phyloP scores from a whole-genome alignment of 306 rosid species.

The Erythrophleum fordii region DNA sequence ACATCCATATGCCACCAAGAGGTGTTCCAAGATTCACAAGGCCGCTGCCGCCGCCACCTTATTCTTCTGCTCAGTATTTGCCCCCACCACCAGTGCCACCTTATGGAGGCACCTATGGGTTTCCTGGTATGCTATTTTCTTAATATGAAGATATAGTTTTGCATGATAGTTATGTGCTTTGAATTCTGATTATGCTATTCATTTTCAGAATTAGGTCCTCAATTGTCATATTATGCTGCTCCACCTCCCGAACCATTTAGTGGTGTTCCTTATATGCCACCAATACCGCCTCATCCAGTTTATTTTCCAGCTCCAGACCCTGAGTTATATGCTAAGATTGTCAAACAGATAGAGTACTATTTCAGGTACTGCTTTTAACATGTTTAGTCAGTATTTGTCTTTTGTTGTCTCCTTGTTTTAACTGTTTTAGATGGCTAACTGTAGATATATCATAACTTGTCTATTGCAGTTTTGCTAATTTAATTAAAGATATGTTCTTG shows the following conservation, averaged over 20 bases:
- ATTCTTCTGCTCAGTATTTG: not conserved
- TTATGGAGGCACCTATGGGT: conserved; percentile 55
- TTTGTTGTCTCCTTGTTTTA: conserved; percentile 9
- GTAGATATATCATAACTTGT: conserved; percentile 27
- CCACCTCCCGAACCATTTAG: conserved; percentile 56
- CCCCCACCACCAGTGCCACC: conserved; percentile 49
- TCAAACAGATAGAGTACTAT: conserved; percentile 83
- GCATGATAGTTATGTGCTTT: conserved; percentile 25
- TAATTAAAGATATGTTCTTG: conserved; percentile 78
- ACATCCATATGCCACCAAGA: conserved; percentile 57
- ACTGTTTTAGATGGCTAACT: conserved; percentile 37
- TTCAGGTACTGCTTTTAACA: conserved; percentile 67
- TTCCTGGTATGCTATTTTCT: conserved; percentile 60
- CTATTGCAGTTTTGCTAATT: conserved; percentile 76
- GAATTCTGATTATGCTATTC: conserved; percentile 15
- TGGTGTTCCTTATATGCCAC: conserved; percentile 59
- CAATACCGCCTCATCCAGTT: conserved; percentile 51
- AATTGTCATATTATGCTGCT: conserved; percentile 54
- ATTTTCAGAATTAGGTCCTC: conserved; percentile 57
- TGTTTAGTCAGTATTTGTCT: not conserved
- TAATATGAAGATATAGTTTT: not conserved
- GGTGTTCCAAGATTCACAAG: conserved; percentile 57
- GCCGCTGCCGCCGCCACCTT: conserved; percentile 46
- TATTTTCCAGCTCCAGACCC: conserved; percentile 56
- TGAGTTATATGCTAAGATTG: conserved; percentile 66